A percentile compares a stretch with the other conserved stretches of the same genome.
Conservation (phyloP, 75 land plant genomes). For the Cunninghamia lanceolata region DNA sequence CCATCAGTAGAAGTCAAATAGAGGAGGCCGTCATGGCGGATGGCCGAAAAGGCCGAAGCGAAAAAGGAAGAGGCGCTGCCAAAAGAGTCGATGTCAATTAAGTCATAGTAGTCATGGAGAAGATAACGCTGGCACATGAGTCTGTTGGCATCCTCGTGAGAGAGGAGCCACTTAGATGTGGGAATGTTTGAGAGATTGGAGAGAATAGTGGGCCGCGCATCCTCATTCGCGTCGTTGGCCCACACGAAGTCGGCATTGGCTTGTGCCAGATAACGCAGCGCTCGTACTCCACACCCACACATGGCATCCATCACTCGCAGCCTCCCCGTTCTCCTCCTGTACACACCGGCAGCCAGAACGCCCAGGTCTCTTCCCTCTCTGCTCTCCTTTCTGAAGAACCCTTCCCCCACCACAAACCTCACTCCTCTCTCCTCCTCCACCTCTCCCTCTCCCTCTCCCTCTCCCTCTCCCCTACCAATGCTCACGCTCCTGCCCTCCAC, state of each 20-base stretch:
- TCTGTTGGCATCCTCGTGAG: conserved; percentile 68
- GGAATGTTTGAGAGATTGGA: conserved; percentile 42
- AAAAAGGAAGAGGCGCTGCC: conserved; percentile 81
- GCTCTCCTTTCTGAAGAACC: conserved; percentile 88
- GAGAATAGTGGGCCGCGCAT: conserved; percentile 26
- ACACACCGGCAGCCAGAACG: conserved; percentile 72
- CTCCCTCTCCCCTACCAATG: background rate
- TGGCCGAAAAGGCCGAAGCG: conserved; percentile 60
- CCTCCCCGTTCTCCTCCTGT: conserved; percentile 31
- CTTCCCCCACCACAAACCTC: conserved; percentile 51
- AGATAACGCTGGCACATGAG: conserved; percentile 59
- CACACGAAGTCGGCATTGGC: conserved; percentile 76
- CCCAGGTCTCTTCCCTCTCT: conserved; percentile 80
- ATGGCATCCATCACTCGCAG: conserved; percentile 77
- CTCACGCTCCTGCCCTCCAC: background rate
- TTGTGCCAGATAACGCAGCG: conserved; percentile 75
- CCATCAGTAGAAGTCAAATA: conserved; percentile 95
- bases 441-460: too few species aligned
- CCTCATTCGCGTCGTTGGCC: conserved; percentile 79
- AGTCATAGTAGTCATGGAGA: conserved; percentile 63
- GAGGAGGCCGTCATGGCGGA: conserved; percentile 66
- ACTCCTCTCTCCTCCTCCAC: conserved; percentile 59
- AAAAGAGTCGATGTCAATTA: conserved; percentile 88
- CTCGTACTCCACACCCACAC: conserved; percentile 91
- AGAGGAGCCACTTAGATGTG: conserved; percentile 56